Conservation (phyloP, 1,284 basidiomycete species). For the Ustilago lituana region DNA sequence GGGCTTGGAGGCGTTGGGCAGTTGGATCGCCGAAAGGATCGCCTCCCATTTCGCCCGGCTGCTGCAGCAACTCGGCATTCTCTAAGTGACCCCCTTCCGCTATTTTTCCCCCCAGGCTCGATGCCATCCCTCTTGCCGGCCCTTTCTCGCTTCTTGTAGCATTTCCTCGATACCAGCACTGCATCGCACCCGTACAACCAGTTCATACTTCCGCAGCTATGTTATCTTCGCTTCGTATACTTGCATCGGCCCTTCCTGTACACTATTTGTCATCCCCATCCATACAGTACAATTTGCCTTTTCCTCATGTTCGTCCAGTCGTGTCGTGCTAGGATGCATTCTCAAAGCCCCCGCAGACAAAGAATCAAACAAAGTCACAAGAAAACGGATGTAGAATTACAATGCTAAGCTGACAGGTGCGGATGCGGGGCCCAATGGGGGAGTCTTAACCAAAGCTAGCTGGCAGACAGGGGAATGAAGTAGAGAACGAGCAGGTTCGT, state of each 20-base stretch:
- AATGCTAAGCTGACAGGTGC: slow-evolving; percentile 4
- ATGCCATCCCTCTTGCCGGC: too few relatives aligned
- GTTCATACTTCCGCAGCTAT: not conserved
- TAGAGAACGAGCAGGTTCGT: too few relatives aligned
- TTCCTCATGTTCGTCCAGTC: too few relatives aligned
- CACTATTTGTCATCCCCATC: not conserved
- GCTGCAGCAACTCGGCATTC: slow-evolving; percentile 20
- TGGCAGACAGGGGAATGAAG: too few relatives aligned
- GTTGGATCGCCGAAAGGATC: slow-evolving; percentile 36
- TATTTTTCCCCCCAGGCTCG: too few relatives aligned
- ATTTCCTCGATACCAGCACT: not conserved
- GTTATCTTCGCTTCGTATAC: not conserved
- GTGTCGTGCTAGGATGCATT: too few relatives aligned
- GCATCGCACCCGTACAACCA: not conserved
- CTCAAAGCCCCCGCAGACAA: too few relatives aligned
- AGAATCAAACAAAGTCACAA: too few relatives aligned
- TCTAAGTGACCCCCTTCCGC: too few relatives aligned
- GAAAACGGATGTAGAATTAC: not conserved
- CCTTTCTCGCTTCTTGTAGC: too few relatives aligned
- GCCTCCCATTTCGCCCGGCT: slow-evolving; percentile 14
- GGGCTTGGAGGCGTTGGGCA: slow-evolving; percentile 29
- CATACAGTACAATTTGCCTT: not conserved
- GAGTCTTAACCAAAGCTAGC: too few relatives aligned
- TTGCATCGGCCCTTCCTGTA: not conserved
- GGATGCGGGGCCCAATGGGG: too few relatives aligned